Conservation (phyloP, 2,329 filamentous ascomycete genomes). For the Colletotrichum spaethianum region DNA sequence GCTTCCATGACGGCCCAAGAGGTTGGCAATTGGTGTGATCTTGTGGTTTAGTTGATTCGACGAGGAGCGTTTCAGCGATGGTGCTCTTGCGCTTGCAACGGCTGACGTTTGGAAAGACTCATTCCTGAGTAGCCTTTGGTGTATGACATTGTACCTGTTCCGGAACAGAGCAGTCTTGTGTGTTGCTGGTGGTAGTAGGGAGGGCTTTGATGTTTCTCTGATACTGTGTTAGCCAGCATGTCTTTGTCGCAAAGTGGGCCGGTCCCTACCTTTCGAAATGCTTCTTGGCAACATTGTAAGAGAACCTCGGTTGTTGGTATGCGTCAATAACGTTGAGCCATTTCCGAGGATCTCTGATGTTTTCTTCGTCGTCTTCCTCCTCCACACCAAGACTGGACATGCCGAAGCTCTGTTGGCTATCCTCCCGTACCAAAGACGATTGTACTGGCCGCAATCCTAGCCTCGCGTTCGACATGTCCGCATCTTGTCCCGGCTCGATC, state of each 20-base stretch:
- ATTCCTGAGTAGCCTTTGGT: constrained; percentile 92
- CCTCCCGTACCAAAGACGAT: constrained; percentile 64
- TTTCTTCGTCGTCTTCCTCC: constrained; percentile 70
- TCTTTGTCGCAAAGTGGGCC: neutral
- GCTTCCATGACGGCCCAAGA: constrained; percentile 84
- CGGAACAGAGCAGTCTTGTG: constrained; percentile 90
- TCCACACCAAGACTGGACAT: constrained; percentile 67
- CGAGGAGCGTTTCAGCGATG: constrained; percentile 69
- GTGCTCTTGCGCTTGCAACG: constrained; percentile 73
- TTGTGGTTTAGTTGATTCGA: constrained; percentile 82
- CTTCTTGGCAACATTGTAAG: constrained; percentile 86
- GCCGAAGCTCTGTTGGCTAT: constrained; percentile 77
- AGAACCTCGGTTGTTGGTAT: constrained; percentile 85
- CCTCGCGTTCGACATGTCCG: constrained; percentile 68
- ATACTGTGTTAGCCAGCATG: constrained; percentile 41
- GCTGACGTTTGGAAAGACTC: constrained; percentile 91
- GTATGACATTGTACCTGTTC: constrained; percentile 91
- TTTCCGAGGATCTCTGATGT: constrained; percentile 77
- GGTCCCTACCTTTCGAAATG: constrained; percentile 82
- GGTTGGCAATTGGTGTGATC: constrained; percentile 86
- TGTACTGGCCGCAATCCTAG: constrained; percentile 66
- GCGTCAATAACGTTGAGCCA: constrained; percentile 90
- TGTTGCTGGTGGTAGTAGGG: constrained; percentile 80
- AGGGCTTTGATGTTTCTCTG: constrained; percentile 75
- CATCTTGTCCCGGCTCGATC: constrained; percentile 68